Conservation (phyloP, 2,329 filamentous ascomycete genomes). For the Boeremia exigua region DNA sequence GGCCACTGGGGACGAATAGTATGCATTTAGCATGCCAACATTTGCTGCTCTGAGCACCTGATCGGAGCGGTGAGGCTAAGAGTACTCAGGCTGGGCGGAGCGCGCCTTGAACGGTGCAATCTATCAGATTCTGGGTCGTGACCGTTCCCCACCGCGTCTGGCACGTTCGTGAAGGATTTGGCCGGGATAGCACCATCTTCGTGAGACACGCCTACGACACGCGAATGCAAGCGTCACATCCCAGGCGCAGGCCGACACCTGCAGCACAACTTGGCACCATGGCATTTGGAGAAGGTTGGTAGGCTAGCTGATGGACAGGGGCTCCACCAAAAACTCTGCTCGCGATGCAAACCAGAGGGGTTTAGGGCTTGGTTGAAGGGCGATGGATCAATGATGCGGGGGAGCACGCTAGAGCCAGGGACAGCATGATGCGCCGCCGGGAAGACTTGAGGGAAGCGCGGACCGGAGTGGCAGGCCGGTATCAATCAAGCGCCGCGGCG, state of each 20-base stretch:
- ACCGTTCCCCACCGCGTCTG: neutral
- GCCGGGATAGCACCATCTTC: constrained; percentile 1
- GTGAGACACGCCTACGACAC: constrained; percentile 8
- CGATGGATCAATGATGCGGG: constrained; percentile 24
- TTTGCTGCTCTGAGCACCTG: constrained; percentile 29
- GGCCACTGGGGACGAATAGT: constrained; percentile 38
- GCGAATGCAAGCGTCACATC: constrained; percentile 6
- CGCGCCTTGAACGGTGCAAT: constrained; percentile 27
- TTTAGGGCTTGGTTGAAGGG: constrained; percentile 17
- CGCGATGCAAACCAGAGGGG: constrained; percentile 22
- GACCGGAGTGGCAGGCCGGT: constrained; percentile 16
- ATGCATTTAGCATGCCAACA: constrained; percentile 38
- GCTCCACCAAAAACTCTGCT: constrained; percentile 31
- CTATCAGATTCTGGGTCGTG: constrained; percentile 17
- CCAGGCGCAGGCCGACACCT: constrained; percentile 7
- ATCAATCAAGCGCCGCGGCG: constrained; percentile 3
- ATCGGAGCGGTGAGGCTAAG: constrained; percentile 23
- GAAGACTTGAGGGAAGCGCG: constrained; percentile 12
- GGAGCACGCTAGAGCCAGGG: constrained; percentile 29
- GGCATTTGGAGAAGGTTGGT: constrained; percentile 11
- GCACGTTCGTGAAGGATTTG: constrained; percentile 13
- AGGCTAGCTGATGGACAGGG: constrained; percentile 17
- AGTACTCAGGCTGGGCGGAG: constrained; percentile 27
- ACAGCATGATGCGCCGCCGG: constrained; percentile 18
- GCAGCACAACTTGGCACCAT: constrained; percentile 14